Evolutionary conservation across 768 basidiomycete genomes (phyloP).

Genomic region (Boletus bicolor): DNA sequence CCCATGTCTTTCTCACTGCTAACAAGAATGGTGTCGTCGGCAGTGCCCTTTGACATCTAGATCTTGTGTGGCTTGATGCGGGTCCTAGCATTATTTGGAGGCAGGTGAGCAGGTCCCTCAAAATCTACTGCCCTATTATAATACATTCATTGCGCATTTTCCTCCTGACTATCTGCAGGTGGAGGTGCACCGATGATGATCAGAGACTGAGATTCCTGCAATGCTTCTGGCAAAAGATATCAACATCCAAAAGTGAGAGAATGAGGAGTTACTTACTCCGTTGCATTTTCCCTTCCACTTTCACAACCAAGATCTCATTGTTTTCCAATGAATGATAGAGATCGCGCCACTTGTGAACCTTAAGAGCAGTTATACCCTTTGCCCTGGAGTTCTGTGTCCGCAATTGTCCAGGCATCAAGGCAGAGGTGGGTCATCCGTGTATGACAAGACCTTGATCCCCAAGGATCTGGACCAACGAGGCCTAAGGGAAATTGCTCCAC

Average conservation of each 20-base stretch:
- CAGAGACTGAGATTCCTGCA: not conserved
- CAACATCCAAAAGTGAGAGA: not conserved
- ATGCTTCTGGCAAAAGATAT: not conserved
- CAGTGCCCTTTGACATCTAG: not conserved
- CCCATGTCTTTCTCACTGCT: not conserved
- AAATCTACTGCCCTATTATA: not conserved
- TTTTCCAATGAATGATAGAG: constrained; percentile 1
- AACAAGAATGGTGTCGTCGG: not conserved
- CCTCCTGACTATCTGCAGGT: not conserved
- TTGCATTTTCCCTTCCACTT: not conserved
- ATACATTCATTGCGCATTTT: not conserved
- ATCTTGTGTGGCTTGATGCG: not conserved
- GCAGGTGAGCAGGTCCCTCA: not conserved
- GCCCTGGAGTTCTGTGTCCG: not conserved
- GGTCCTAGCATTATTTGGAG: not conserved
- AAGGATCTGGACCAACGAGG: not conserved
- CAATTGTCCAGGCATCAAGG: not conserved
- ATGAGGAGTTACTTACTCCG: not conserved
- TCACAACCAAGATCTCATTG: not conserved
- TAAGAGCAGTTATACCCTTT: constrained; percentile 6
- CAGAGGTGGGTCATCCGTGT: not conserved
- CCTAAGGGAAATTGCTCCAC: not conserved
- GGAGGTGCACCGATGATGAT: not conserved
- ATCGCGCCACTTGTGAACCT: not conserved
- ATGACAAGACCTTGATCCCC: constrained; percentile 1